Conservation (phyloP, 495 filamentous ascomycete species). For the Trichoderma orchidacearum region DNA sequence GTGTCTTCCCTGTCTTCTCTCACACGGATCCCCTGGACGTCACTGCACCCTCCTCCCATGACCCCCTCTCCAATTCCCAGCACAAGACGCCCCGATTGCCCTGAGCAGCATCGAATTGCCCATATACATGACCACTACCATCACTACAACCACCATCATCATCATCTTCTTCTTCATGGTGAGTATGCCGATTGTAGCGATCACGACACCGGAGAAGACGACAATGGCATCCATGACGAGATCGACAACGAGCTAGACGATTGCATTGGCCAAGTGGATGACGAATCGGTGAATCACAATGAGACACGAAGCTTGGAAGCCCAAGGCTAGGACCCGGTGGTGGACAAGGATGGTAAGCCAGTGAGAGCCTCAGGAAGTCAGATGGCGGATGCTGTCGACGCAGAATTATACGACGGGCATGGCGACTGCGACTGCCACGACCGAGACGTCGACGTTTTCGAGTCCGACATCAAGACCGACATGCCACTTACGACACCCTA, state of each 20-base stretch:
- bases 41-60: slow-evolving; percentile 13
- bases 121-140: no score
- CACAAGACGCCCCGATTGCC: slow-evolving; percentile 14
- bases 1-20: slow-evolving; percentile 19
- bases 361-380: background rate
- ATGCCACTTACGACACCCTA: slow-evolving; percentile 18
- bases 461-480: slow-evolving; percentile 7
- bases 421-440: background rate
- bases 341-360: slow-evolving; percentile 3
- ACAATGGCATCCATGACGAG: slow-evolving; percentile 12
- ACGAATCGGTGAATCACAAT: background rate
- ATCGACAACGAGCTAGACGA: slow-evolving; percentile 9
- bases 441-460: background rate
- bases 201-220: slow-evolving; percentile 7
- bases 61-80: slow-evolving; percentile 19
- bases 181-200: slow-evolving; percentile 27
- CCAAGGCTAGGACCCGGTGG: background rate
- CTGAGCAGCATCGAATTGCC: background rate
- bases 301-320: background rate
- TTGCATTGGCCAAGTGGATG: background rate
- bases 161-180: slow-evolving; percentile 49
- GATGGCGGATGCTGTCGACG: background rate
- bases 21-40: slow-evolving; percentile 10
- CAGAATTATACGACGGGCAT: background rate
- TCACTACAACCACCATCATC: no score